A percentile compares a stretch with the other conserved stretches of the same genome.
These are phyloP conservation scores for Trichoderma semiorbis DNA, from an alignment of 2,329 filamentous ascomycete genomes.

Conservation along the genomic window DNA sequence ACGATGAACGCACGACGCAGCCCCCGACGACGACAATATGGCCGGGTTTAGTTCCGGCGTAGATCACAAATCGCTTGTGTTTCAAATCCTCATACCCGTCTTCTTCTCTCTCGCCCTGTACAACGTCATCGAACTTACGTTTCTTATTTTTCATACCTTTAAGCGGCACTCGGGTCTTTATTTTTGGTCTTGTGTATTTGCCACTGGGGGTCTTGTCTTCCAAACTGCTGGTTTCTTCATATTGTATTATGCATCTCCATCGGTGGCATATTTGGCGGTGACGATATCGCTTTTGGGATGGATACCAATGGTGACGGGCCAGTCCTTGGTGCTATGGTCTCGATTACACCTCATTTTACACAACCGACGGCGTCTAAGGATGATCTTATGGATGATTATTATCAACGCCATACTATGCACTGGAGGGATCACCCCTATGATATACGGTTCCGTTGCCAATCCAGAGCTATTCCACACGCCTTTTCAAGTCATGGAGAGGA, in stretches of 20 bases:
- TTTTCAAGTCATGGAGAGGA: neutral
- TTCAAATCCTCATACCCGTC: neutral
- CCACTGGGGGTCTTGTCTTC: neutral
- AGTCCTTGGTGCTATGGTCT: neutral
- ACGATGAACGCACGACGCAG: neutral
- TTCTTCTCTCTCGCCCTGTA: neutral
- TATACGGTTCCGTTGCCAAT: neutral
- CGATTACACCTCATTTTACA: neutral
- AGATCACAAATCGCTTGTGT: neutral
- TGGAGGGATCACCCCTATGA: neutral
- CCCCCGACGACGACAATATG: neutral
- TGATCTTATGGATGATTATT: neutral
- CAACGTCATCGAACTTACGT: neutral
- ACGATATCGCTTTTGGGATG: neutral
- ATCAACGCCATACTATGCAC: neutral
- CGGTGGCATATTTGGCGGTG: neutral
- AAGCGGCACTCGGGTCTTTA: neutral
- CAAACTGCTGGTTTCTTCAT: neutral
- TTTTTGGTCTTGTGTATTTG: neutral
- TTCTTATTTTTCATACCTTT: neutral
- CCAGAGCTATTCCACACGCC: neutral
- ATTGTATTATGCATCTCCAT: neutral
- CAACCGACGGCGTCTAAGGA: neutral
- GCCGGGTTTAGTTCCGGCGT: neutral
- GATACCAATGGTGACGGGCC: neutral